phyloP scores from a whole-genome alignment of 306 rosid species.

The Rosa multiflora region DNA sequence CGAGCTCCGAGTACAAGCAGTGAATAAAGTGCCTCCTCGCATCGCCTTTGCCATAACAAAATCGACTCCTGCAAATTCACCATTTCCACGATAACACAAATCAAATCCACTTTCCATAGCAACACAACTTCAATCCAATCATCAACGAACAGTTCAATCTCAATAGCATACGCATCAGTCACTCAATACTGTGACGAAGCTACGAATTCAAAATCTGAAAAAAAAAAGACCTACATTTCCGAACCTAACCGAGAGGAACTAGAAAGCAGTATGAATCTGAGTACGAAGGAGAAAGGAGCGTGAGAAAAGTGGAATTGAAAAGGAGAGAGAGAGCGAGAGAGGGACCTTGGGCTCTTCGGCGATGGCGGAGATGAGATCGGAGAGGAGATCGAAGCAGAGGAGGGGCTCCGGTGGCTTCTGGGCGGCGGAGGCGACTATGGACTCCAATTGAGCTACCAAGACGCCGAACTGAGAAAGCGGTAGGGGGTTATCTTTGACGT shows the following conservation, averaged over 20 bases:
- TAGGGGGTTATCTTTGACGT: slow-evolving; percentile 54
- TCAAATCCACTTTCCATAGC: not conserved
- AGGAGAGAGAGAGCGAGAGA: not conserved
- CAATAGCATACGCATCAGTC: not conserved
- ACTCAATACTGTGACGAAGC: not conserved
- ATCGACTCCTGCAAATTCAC: slow-evolving; percentile 68
- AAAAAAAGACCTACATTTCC: not conserved
- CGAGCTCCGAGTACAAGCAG: slow-evolving; percentile 88
- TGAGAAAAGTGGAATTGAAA: not conserved
- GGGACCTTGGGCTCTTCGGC: slow-evolving; percentile 84
- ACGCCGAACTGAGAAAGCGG: slow-evolving; percentile 97
- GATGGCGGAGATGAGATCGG: slow-evolving; percentile 95
- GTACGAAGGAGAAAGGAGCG: not conserved
- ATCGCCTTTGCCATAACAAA: slow-evolving; percentile 91
- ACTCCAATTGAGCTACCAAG: slow-evolving; percentile 90
- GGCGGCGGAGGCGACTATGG: slow-evolving; percentile 82
- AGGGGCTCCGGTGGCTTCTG: slow-evolving; percentile 89
- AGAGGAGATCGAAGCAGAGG: slow-evolving; percentile 97
- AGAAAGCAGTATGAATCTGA: not conserved
- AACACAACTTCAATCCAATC: not conserved
- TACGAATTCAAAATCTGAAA: not conserved
- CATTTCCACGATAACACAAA: slow-evolving; percentile 6
- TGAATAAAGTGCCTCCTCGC: slow-evolving; percentile 88
- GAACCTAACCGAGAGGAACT: not conserved
- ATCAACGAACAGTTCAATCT: slow-evolving; percentile 1